Conservation (phyloP, 306 rosid genomes). For the Trifolium dubium region DNA sequence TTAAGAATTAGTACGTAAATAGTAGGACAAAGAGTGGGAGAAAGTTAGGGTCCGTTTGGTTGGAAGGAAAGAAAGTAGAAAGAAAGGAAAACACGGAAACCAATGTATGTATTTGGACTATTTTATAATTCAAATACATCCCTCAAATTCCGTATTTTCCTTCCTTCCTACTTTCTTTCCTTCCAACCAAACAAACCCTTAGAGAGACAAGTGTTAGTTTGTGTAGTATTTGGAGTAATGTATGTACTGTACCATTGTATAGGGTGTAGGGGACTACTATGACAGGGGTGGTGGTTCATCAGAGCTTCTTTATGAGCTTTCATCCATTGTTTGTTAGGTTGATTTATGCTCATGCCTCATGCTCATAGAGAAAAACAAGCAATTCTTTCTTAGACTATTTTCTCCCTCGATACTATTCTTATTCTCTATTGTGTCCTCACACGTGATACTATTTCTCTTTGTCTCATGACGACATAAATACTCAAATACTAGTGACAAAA, state of each 20-base stretch:
- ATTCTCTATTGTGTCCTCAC: conserved; percentile 14
- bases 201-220: no score
- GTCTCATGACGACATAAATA: background rate
- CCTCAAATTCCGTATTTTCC: no score
- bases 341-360: conserved; percentile 39
- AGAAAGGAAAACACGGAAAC: no score
- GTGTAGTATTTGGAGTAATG: no score
- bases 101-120: no score
- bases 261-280: conserved; percentile 64
- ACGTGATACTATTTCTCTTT: background rate
- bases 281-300: conserved; percentile 58
- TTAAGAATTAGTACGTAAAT: no score
- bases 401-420: conserved; percentile 15
- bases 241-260: conserved; percentile 10
- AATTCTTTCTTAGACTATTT: conserved; percentile 48
- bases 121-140: no score
- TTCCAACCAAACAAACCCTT: no score
- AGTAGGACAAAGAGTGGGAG: no score
- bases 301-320: conserved; percentile 33
- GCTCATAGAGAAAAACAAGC: conserved; percentile 56
- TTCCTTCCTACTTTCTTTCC: no score
- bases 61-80: no score
- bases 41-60: no score
- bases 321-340: background rate
- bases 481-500: background rate